Evolutionary conservation across 2,329 filamentous ascomycete species (phyloP), one percentile per base, ranked within the genome.

Genomic region (Metarhizium brunneum): DNA sequence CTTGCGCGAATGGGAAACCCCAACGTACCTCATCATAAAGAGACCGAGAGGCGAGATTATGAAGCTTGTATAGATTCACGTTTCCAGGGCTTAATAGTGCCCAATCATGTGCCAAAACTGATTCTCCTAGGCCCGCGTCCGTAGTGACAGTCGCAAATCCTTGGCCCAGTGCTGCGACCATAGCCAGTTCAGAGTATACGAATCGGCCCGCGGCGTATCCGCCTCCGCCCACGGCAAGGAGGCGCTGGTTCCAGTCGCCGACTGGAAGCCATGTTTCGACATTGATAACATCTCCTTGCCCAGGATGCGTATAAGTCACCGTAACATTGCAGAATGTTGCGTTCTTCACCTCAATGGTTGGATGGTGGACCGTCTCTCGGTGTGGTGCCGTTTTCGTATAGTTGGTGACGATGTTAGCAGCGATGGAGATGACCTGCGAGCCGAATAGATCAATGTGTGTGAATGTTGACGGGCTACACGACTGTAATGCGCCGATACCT

Each of bases 251-350:
- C 66, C 68, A 70, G 2, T 32, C 52, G 1, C 42, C 52, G 2
- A 45, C 1, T 0, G 65, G 66, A 2, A 68, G 58, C 59, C 60
- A 65, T 2, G 61, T 52, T 10, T 64, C 58, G 25, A 67, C 58
- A 8, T 54, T 40, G 18, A 67, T 51, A 11, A 2, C 47, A 36
- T 67, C 64, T 3, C 54, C 54, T 30, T 61, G 56, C 11, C 62
- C 63, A 1, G 62, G 61, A 49, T 66, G 65, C 1, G 62, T 66
- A 54, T 67, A 67, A 25, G 51, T 0, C 61, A 78, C 54, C 76
- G 76, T 36, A 82, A 88, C 47, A n/a, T 48, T 48, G 47, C 47
- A 48, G 47, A 48, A 48, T 48, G 2, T 58, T 55, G 55, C 42
- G 16, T 43, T 43, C 6, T 14, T 14, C 13, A 43, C 42, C 6